phyloP scores from a whole-genome alignment of 2,329 filamentous ascomycete species.

The Arachnomyces sp. region DNA sequence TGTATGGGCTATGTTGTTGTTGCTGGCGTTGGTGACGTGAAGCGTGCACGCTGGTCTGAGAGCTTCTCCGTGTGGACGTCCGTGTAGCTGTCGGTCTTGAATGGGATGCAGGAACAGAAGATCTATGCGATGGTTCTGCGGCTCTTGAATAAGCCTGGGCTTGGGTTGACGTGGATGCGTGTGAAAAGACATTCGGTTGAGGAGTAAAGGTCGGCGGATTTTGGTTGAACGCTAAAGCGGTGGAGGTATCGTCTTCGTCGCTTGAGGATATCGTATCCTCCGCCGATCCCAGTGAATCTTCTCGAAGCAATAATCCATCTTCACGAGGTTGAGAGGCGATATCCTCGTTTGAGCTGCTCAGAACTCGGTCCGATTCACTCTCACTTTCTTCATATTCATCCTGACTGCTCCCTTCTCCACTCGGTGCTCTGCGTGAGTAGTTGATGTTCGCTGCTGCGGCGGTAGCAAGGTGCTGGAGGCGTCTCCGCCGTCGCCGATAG shows the following conservation, averaged over 20 bases:
- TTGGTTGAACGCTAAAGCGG: constrained; percentile 62
- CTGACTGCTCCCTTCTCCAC: constrained; percentile 61
- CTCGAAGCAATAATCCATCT: constrained; percentile 17
- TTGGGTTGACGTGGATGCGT: constrained; percentile 56
- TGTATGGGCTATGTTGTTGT: constrained; percentile 47
- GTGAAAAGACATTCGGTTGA: constrained; percentile 85
- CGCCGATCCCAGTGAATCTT: constrained; percentile 17
- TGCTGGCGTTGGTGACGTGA: constrained; percentile 39
- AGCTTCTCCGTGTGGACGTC: constrained; percentile 32
- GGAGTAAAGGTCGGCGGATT: constrained; percentile 59
- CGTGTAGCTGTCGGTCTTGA: constrained; percentile 5
- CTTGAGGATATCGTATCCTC: constrained; percentile 29
- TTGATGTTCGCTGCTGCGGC: constrained; percentile 34
- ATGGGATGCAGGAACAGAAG: too few relatives aligned
- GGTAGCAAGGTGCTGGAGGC: constrained; percentile 26
- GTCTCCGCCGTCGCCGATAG: constrained; percentile 49
- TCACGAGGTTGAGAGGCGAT: constrained; percentile 26
- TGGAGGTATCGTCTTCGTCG: constrained; percentile 67
- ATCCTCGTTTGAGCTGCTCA: constrained; percentile 57
- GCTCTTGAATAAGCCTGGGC: constrained; percentile 29
- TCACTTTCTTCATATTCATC: constrained; percentile 94
- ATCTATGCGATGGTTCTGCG: constrained; percentile 34
- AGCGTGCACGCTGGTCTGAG: constrained; percentile 23
- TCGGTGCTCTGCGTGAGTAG: constrained; percentile 37
- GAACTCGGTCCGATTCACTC: constrained; percentile 69